These are phyloP conservation scores for Neotropicomus parvogracilis DNA, from an alignment of 1,284 basidiomycete species.

Conservation along the genomic window DNA sequence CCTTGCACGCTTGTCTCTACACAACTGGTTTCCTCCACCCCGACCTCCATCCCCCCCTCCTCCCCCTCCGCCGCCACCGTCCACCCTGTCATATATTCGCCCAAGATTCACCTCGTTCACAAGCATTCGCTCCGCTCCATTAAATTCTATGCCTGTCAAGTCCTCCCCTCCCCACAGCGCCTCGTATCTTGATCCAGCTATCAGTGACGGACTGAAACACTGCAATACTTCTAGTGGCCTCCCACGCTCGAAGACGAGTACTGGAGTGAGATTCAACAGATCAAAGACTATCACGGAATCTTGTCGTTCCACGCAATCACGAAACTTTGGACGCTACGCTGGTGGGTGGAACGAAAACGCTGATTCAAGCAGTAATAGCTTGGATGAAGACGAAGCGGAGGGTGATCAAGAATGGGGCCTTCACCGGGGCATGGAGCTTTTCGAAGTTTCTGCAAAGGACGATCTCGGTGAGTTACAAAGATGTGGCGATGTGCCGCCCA, in stretches of 20 bases:
- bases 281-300: conserved; percentile 47
- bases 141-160: conserved; percentile 37
- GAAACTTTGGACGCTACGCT: conserved; percentile 47
- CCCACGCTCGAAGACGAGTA: conserved; percentile 36
- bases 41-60: conserved; percentile 57
- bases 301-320: conserved; percentile 48
- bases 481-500: neutral
- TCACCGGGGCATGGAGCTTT: conserved; percentile 75
- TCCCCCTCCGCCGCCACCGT: conserved; percentile 56
- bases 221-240: conserved; percentile 45
- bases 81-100: conserved; percentile 79
- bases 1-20: conserved; percentile 74
- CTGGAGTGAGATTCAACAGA: conserved; percentile 37
- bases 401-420: conserved; percentile 72
- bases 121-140: conserved; percentile 59
- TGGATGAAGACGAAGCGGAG: conserved; percentile 65
- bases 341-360: conserved; percentile 52
- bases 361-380: conserved; percentile 61
- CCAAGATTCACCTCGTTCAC: conserved; percentile 81
- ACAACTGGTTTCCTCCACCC: conserved; percentile 81
- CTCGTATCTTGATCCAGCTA: conserved; percentile 51
- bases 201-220: conserved; percentile 42
- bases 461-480: conserved; percentile 56
- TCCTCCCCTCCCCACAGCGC: conserved; percentile 47
- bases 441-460: conserved; percentile 84